Evolutionary conservation across 495 filamentous ascomycete species (phyloP).

Genomic region (Penicillium arizonense): DNA sequence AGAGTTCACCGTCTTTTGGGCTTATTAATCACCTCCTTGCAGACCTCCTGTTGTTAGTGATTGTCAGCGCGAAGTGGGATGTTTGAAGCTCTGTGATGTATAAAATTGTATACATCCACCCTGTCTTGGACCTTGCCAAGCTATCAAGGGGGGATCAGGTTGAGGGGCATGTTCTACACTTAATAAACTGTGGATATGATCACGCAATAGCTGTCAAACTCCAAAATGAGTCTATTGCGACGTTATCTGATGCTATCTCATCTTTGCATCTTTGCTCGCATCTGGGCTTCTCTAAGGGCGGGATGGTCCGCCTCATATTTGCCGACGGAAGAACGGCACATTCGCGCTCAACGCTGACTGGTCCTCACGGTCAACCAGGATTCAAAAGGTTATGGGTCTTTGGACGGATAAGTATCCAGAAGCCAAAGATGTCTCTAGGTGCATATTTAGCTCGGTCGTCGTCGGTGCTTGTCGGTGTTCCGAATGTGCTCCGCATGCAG

Average conservation of each 20-base stretch:
- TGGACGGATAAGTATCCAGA: slow-evolving; percentile 15
- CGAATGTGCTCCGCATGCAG: not conserved
- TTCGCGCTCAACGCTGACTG: slow-evolving; percentile 18
- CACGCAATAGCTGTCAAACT: slow-evolving; percentile 9
- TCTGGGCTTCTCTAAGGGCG: slow-evolving; percentile 1
- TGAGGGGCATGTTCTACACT: not conserved
- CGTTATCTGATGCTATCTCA: not conserved
- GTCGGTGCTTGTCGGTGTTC: slow-evolving; percentile 23
- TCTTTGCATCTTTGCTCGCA: not conserved
- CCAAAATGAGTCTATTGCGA: slow-evolving; percentile 14
- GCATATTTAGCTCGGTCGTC: slow-evolving; percentile 10
- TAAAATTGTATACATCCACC: too few species aligned
- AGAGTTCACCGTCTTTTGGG: slow-evolving; percentile 17
- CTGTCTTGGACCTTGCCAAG: too few species aligned
- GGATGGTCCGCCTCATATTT: slow-evolving; percentile 8
- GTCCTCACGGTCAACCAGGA: not conserved
- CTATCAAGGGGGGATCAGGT: too few species aligned
- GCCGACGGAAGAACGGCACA: slow-evolving; percentile 27
- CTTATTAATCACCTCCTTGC: slow-evolving; percentile 27
- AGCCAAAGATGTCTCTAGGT: not conserved
- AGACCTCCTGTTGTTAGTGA: not conserved
- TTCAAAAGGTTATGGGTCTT: not conserved
- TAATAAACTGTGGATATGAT: not conserved
- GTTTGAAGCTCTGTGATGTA: too few species aligned
- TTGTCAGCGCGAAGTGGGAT: not conserved